Base-by-base conservation (phyloP, 345 rosid genomes). In the Lagerstroemia speciosa region DNA sequence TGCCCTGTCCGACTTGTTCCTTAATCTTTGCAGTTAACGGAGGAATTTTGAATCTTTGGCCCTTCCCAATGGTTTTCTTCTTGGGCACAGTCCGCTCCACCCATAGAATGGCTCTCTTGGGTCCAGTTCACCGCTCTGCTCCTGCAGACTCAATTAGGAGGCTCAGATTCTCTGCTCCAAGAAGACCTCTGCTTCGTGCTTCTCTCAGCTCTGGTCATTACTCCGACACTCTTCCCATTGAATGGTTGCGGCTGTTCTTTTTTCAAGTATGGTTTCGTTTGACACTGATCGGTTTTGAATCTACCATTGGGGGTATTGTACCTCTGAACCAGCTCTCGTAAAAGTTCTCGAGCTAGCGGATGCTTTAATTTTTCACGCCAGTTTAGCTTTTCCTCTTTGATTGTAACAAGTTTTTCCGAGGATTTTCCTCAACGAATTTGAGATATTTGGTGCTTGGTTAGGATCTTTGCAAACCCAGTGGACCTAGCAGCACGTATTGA, bases 401-500 rank as follows among this genome's bases (percentile, higher is more conserved):
- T n/a, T 19, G 10, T 52, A 22, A 0, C n/a, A 27, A 22, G 1
- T 52, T n/a, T 5, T 3, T 22, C 27, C 0, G 11, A 52, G 53
- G 22, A 48, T 48, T 48, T 48, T 2, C 11, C 3, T 41, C 46
- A 2, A 2, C 14, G 46, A 19, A 31, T 24, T 67, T 43, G 58
- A 5, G 61, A 46, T 67, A 1, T 8, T 53, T 67, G 38, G 41
- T n/a, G 43, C 1, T 43, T 5, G 11, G 65, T 7, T n/a, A n/a
- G n/a, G n/a, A n/a, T n/a, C n/a, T n/a, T 32, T 31, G 34, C 19
- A 30, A 17, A 30, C 38, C 4, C 22, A 7, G 20, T 30, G 33
- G 33, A 36, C 16, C 19, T 62, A 20, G n/a, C n/a, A 29, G 46
- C 78, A 41, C 71, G 67, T 52, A 66, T 43, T 82, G 83, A 93